These are phyloP conservation scores for Abrus pulchellus DNA, from an alignment of 306 rosid species.

Conservation along the genomic window DNA sequence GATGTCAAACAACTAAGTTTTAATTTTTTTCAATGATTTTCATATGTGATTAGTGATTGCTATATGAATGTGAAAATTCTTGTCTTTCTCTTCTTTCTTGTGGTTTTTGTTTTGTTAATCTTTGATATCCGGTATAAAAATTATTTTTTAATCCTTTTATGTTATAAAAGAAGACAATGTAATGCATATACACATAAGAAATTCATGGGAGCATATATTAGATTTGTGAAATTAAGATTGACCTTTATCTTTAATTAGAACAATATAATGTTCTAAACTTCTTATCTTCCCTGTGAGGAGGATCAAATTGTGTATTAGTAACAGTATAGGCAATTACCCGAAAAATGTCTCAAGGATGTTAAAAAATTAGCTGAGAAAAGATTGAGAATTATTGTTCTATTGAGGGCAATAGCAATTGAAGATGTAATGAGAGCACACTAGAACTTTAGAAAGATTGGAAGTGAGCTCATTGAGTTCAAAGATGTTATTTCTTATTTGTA, in stretches of 20 bases:
- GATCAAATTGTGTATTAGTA: slow-evolving; percentile 8
- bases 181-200: neutral
- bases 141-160: neutral
- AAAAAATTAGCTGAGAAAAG: neutral
- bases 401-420: neutral
- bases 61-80: slow-evolving; percentile 4
- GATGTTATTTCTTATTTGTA: neutral
- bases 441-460: slow-evolving; percentile 5
- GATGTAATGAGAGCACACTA: neutral
- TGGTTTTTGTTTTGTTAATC: slow-evolving; percentile 8
- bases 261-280: neutral
- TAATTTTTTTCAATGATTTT: neutral
- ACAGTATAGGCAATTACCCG: slow-evolving; percentile 1
- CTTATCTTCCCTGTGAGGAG: neutral
- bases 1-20: slow-evolving; percentile 31
- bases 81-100: slow-evolving; percentile 16
- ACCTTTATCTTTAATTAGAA: slow-evolving; percentile 21
- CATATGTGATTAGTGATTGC: slow-evolving; percentile 16
- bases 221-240: slow-evolving; percentile 4
- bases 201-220: neutral
- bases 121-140: neutral
- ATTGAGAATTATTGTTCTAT: neutral
- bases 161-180: neutral
- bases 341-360: neutral
- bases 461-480: slow-evolving; percentile 6